Conservation (phyloP, 345 rosid species). For the Pelargonium nanum region DNA sequence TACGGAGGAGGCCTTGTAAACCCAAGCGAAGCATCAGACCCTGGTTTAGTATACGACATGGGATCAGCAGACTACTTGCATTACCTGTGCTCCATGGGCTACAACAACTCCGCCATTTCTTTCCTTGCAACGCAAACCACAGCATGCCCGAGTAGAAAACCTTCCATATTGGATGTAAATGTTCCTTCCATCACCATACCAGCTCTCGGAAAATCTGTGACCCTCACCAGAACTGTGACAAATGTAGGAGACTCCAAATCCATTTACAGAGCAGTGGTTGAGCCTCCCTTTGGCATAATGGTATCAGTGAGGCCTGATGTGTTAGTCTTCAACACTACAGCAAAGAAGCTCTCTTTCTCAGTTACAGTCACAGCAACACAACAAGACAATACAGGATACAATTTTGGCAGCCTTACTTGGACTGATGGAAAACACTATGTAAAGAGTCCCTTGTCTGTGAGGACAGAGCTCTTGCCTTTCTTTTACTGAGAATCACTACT, state of each 20-base stretch:
- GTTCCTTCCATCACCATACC: slow-evolving; percentile 63
- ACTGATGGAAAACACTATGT: slow-evolving; percentile 35
- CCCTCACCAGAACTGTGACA: slow-evolving; percentile 44
- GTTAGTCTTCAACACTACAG: slow-evolving; percentile 18
- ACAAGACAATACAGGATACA: slow-evolving; percentile 29
- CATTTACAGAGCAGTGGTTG: slow-evolving; percentile 27
- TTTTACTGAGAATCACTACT: neutral
- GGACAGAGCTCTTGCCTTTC: slow-evolving; percentile 14
- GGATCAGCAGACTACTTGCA: slow-evolving; percentile 33
- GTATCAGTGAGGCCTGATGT: slow-evolving; percentile 24
- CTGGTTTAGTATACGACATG: slow-evolving; percentile 60
- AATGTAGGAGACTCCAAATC: slow-evolving; percentile 39
- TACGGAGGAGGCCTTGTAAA: slow-evolving; percentile 53
- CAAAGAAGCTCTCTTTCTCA: slow-evolving; percentile 16
- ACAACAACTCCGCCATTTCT: slow-evolving; percentile 33
- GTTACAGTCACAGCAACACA: slow-evolving; percentile 16
- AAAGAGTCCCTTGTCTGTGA: slow-evolving; percentile 42
- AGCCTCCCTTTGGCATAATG: slow-evolving; percentile 30
- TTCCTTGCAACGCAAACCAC: slow-evolving; percentile 16
- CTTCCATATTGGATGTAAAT: slow-evolving; percentile 38
- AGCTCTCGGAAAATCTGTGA: slow-evolving; percentile 21
- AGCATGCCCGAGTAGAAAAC: slow-evolving; percentile 17
- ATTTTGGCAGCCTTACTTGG: slow-evolving; percentile 63
- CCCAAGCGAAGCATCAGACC: slow-evolving; percentile 41
- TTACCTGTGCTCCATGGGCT: slow-evolving; percentile 50